Conservation (phyloP, 1,284 basidiomycete genomes). For the Apiotrichum sp. region DNA sequence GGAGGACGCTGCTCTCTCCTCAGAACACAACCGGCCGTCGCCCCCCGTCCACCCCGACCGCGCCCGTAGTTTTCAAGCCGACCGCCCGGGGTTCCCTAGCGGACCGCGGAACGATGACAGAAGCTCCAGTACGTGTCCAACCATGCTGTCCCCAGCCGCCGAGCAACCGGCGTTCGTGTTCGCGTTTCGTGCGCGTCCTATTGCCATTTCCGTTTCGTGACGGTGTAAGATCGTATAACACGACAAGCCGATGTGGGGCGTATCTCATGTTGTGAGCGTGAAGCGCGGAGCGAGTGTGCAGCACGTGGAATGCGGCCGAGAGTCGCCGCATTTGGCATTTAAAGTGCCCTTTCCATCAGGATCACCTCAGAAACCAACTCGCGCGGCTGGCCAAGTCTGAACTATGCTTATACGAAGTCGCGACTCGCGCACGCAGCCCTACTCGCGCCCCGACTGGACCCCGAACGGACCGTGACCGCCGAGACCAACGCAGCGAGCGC, state of each 20-base stretch:
- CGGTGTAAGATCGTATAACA: too few species aligned
- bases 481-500: not conserved
- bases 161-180: too few species aligned
- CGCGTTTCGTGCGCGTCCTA: too few species aligned
- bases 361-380: not conserved
- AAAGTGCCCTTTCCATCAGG: too few species aligned
- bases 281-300: too few species aligned
- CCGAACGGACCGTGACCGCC: not conserved
- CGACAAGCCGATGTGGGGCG: too few species aligned
- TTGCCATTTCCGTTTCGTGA: too few species aligned
- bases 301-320: too few species aligned
- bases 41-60: not conserved
- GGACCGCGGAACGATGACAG: not conserved
- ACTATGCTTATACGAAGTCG: constrained; percentile 1
- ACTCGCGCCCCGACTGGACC: not conserved
- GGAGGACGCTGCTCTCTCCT: not conserved
- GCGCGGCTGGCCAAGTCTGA: constrained; percentile 1
- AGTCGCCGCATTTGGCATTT: not conserved
- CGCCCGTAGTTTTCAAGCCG: not conserved
- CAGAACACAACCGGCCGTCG: not conserved
- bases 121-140: constrained; percentile 3
- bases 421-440: not conserved
- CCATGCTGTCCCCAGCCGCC: not conserved
- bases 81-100: not conserved
- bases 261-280: too few species aligned